Conservation (phyloP, 768 basidiomycete genomes). For the Panaeolus cyanescens region DNA sequence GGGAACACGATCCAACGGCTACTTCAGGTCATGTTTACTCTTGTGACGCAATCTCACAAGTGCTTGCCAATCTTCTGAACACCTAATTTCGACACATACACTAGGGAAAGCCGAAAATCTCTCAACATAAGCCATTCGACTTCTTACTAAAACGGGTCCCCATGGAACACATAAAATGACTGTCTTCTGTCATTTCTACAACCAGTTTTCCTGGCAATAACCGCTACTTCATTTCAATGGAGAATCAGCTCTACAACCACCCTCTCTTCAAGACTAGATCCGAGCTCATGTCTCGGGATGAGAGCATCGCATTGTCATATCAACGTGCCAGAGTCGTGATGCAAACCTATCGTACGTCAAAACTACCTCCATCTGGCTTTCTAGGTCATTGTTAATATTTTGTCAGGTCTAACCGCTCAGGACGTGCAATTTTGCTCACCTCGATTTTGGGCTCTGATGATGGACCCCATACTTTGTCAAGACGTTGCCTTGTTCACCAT, state of each 20-base stretch:
- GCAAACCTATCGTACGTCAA: slow-evolving; percentile 46
- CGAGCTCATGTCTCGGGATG: slow-evolving; percentile 46
- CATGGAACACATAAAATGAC: slow-evolving; percentile 17
- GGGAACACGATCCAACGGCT: slow-evolving; percentile 6
- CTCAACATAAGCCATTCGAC: slow-evolving; percentile 6
- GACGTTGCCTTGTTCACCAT: slow-evolving; percentile 59
- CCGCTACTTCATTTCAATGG: slow-evolving; percentile 25
- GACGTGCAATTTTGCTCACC: slow-evolving; percentile 52
- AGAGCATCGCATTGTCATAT: slow-evolving; percentile 51
- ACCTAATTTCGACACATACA: slow-evolving; percentile 9
- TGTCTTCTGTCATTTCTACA: neutral
- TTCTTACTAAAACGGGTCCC: neutral
- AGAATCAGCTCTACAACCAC: slow-evolving; percentile 39
- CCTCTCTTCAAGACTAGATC: slow-evolving; percentile 47
- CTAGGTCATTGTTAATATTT: slow-evolving; percentile 11
- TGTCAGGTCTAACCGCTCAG: slow-evolving; percentile 40
- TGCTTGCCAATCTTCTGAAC: slow-evolving; percentile 1
- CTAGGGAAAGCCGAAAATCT: slow-evolving; percentile 20
- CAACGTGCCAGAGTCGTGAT: slow-evolving; percentile 49
- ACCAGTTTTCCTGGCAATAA: slow-evolving; percentile 1
- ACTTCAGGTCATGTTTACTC: neutral
- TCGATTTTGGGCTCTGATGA: slow-evolving; percentile 55
- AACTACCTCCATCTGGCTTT: neutral
- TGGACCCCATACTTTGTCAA: slow-evolving; percentile 50
- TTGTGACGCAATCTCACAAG: slow-evolving; percentile 3